These are phyloP conservation scores for Blumeria hordei DNA, from an alignment of 2,329 filamentous ascomycete genomes.

Conservation along the genomic window DNA sequence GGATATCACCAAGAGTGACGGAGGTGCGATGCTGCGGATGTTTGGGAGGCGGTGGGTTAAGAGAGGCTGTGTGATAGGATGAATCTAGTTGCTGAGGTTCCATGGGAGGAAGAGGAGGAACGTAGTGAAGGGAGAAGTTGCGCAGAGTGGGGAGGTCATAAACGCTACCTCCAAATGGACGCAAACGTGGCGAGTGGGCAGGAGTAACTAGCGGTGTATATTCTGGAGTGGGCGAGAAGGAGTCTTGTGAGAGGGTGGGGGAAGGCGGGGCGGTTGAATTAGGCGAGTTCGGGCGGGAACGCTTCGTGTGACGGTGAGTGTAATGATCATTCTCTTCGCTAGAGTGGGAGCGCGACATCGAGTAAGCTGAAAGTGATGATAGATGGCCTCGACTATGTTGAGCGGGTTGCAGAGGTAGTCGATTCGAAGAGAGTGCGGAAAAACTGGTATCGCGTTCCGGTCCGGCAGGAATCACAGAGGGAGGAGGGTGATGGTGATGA, in stretches of 20 bases:
- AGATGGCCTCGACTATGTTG: conserved; percentile 24
- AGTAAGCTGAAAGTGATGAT: conserved; percentile 48
- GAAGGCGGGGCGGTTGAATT: conserved; percentile 91
- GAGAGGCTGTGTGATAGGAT: conserved; percentile 17
- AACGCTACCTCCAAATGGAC: conserved; percentile 41
- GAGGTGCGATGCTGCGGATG: conserved; percentile 27
- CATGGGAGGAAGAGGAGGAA: conserved; percentile 45
- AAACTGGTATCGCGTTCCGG: conserved; percentile 26
- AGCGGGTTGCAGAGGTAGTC: conserved; percentile 8
- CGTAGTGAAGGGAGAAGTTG: conserved; percentile 38
- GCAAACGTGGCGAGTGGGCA: conserved; percentile 76
- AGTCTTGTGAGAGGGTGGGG: conserved; percentile 89
- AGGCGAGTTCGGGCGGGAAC: conserved; percentile 78
- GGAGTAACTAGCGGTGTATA: conserved; percentile 97
- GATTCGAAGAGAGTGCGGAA: conserved; percentile 13
- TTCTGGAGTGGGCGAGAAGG: conserved; percentile 81
- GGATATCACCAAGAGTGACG: conserved; percentile 74
- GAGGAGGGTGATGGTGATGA: conserved; percentile 35
- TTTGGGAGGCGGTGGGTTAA: conserved; percentile 3
- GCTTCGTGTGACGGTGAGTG: conserved; percentile 53
- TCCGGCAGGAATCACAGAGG: conserved; percentile 30
- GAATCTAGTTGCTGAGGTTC: conserved; percentile 21
- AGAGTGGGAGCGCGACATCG: conserved; percentile 77
- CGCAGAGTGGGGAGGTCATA: conserved; percentile 75
- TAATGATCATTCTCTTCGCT: conserved; percentile 60